These are phyloP conservation scores for Cladosporium sp. DNA, from an alignment of 2,329 filamentous ascomycete genomes.

Conservation along the genomic window DNA sequence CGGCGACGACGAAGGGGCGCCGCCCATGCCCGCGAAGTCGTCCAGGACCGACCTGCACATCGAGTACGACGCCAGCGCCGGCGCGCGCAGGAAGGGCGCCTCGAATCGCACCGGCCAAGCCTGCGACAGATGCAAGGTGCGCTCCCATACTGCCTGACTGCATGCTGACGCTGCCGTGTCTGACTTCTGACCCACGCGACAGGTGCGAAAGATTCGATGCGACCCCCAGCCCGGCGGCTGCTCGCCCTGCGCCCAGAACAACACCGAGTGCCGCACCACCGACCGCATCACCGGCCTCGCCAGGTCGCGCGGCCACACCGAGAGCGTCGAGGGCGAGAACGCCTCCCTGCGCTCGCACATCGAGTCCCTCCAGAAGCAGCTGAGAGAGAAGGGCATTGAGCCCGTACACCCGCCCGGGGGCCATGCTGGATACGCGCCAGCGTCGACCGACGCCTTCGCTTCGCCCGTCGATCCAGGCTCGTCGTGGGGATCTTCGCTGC, in stretches of 20 bases:
- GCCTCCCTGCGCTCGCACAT: conserved; percentile 61
- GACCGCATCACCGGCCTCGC: conserved; percentile 80
- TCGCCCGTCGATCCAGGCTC: not conserved
- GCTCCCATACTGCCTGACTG: conserved; percentile 19
- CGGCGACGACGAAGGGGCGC: conserved; percentile 18
- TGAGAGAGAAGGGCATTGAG: conserved; percentile 56
- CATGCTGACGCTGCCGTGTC: not conserved
- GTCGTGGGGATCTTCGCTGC: not conserved
- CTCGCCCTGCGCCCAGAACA: conserved; percentile 71
- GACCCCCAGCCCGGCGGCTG: conserved; percentile 75
- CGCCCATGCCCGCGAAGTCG: conserved; percentile 8
- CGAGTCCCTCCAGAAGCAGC: conserved; percentile 59
- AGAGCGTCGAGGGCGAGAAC: conserved; percentile 68
- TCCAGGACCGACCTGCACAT: conserved; percentile 4
- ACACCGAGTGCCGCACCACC: conserved; percentile 74
- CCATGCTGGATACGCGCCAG: conserved; percentile 3
- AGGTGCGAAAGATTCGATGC: conserved; percentile 83
- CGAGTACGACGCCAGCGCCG: conserved; percentile 11
- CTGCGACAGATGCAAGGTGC: conserved; percentile 81
- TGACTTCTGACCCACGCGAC: conserved; percentile 11
- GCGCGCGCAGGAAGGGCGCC: conserved; percentile 42
- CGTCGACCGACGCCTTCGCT: not conserved
- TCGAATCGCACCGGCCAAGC: conserved; percentile 70
- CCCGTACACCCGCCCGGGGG: conserved; percentile 26
- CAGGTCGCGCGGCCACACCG: conserved; percentile 69